Evolutionary conservation across 352 stramenopile genomes (phyloP), one percentile per base, ranked within the genome.

Genomic region (Pythium utonaiense): DNA sequence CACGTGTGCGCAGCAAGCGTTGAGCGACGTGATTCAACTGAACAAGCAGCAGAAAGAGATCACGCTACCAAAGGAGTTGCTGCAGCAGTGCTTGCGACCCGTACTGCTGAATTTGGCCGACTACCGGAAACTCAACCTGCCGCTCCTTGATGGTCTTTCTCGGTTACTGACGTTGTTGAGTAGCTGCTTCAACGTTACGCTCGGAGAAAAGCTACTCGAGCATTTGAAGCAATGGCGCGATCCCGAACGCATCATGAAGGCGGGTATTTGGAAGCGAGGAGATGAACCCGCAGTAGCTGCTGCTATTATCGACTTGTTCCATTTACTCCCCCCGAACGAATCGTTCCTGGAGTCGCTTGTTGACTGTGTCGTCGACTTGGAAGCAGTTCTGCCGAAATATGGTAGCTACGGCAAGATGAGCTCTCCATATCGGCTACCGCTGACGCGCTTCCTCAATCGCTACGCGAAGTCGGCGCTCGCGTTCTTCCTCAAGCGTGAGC

Each of bases 141-240:
- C 90, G n/a, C 66, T 99, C 9, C 70, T 99, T 6, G 86, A 97
- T 69, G 97, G 94, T 2, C 75, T 99, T 7, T 91, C 89, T 16
- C 80, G 93, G 27, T 72, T 99, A 31, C 70, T 99, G 6, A 95
- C 86, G 5, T 73, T 99, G 0, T 74, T 99, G 1, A 97, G 91
- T 57, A 97, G 86, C 41, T 99, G 96, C 78, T 99, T 99, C 62
- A 99, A 99, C 55, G 96, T 98, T 33, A 98, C 95, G 13, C 75
- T 99, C 1, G 97, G 96, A 6, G 96, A 99, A 63, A 99, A 99
- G 67, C 67, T 99, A 28, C 69, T 99, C 1, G 96, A 99, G 59
- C 96, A 98, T 64, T 67, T 98, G 14, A 95, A 97, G 66, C 93
- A 98, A 64, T 98, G 89, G 89, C 78, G 84, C 19, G 88, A 97